Evolutionary conservation across 2,329 filamentous ascomycete genomes (phyloP), one percentile per base, ranked within the genome.

Genomic region (Claviceps arundinis): DNA sequence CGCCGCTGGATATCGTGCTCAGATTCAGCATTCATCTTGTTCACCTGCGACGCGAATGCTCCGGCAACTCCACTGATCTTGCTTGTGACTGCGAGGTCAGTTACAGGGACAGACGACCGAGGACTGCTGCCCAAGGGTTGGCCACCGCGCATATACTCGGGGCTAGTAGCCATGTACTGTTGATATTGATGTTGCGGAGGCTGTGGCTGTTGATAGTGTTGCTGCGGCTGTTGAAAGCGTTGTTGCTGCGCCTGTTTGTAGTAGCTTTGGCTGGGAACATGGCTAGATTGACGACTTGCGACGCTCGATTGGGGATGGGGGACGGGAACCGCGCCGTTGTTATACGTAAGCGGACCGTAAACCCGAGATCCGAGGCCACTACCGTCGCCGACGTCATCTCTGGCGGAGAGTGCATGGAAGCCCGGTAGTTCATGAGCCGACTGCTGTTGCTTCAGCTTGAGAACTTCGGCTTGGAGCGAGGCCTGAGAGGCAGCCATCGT

Each of bases 401-500:
- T 44, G 22, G 30, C 9, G 30, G 50, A 17, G 3, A 30, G 50
- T 13, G 47, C 30, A 11, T 56, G 58, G 30, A 55, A 57, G 9
- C 56, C 60, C 38, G 59, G 62, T n/a, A 69, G 68, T 52, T 78
- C 72, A 48, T 70, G 70, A 2, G 70, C 67, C 8, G 70, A 63
- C 56, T 76, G 71, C 47, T 75, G 71, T 47, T 75, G 71, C 58
- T 78, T 76, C 57, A 80, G 69, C 64, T 79, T 81, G 50, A 82
- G 66, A 52, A 83, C 73, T 57, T 78, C 77, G 43, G 76, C 76
- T 64, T 89, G 85, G 57, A 89, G 81, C 52, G 85, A 77, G 4
- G 77, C 69, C 67, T 90, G 86, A 1, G 78, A 76, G 5, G 78
- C 69, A 5, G 82, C 82, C 82, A 91, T 82, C 13, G 77, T 77